A percentile compares a stretch with the other conserved stretches of the same genome.
These are phyloP conservation scores for Chlorella sp. DNA, from an alignment of 139 green algal species.

Conservation along the genomic window DNA sequence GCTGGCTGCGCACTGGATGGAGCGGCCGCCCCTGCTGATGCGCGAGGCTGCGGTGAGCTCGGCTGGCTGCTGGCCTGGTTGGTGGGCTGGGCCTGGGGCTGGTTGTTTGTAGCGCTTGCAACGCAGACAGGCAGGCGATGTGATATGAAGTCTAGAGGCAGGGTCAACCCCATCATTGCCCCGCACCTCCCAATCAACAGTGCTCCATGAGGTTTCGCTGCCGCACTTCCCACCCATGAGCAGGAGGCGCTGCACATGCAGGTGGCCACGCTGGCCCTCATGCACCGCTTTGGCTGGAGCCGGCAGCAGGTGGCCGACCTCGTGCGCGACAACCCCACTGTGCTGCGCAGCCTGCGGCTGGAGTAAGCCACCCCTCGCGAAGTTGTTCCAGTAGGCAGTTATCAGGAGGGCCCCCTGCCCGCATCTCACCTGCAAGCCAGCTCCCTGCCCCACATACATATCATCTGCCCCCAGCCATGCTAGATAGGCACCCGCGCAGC, in stretches of 20 bases:
- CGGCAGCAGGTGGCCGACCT: constrained; percentile 11
- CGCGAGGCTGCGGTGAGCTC: constrained; percentile 16
- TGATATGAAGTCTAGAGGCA: no score
- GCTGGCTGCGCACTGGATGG: constrained; percentile 8
- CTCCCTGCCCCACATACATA: neutral
- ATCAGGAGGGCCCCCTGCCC: neutral
- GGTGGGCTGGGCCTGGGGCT: no score
- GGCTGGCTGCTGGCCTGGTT: no score
- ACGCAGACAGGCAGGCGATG: no score
- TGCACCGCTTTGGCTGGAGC: constrained; percentile 5
- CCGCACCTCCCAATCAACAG: no score
- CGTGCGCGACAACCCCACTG: neutral
- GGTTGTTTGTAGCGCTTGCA: no score
- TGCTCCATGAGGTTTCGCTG: neutral
- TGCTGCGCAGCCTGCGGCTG: constrained; percentile 15
- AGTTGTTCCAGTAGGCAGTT: no score
- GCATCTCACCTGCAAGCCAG: neutral
- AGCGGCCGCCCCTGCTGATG: neutral
- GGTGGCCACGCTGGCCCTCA: constrained; percentile 19
- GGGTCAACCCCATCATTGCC: no score
- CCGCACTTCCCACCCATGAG: neutral
- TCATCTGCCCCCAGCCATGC: no score
- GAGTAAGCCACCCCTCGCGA: neutral
- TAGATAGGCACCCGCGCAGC: no score
- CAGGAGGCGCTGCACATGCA: constrained; percentile 31